A percentile compares a stretch with the other conserved stretches of the same genome.
Conservation (phyloP, 1,284 basidiomycete species). For the Phlebopus sp. region DNA sequence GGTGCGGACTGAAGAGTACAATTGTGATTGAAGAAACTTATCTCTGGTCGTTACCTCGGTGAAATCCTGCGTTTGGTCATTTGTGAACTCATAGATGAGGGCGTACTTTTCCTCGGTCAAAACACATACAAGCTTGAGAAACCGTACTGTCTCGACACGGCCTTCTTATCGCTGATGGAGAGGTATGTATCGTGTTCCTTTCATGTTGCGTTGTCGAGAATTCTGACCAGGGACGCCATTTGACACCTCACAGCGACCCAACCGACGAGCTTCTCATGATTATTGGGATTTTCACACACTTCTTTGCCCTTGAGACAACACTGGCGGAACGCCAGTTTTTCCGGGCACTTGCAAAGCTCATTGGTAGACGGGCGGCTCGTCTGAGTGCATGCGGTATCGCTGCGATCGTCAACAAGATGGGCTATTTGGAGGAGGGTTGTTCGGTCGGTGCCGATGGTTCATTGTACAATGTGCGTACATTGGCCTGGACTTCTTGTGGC, state of each 20-base stretch:
- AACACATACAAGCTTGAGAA: slow-evolving; percentile 97
- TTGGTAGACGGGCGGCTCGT: slow-evolving; percentile 86
- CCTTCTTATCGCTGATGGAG: slow-evolving; percentile 96
- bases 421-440: slow-evolving; percentile 86
- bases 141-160: slow-evolving; percentile 92
- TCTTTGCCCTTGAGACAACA: slow-evolving; percentile 92
- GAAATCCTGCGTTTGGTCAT: slow-evolving; percentile 94
- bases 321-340: slow-evolving; percentile 94
- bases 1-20: neutral
- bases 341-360: slow-evolving; percentile 85
- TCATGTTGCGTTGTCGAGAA: neutral
- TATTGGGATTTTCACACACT: slow-evolving; percentile 95
- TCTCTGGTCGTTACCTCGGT: slow-evolving; percentile 95
- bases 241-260: slow-evolving; percentile 62
- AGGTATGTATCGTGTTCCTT: slow-evolving; percentile 45
- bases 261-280: slow-evolving; percentile 98
- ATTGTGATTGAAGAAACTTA: slow-evolving; percentile 75
- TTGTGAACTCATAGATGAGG: slow-evolving; percentile 94
- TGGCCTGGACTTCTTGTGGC: slow-evolving; percentile 1
- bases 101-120: slow-evolving; percentile 95
- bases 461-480: slow-evolving; percentile 78
- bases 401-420: slow-evolving; percentile 90
- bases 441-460: slow-evolving; percentile 90
- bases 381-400: slow-evolving; percentile 93
- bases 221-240: slow-evolving; percentile 5